Conservation (phyloP, 768 basidiomycete genomes). For the Lactifluus subvellereus region DNA sequence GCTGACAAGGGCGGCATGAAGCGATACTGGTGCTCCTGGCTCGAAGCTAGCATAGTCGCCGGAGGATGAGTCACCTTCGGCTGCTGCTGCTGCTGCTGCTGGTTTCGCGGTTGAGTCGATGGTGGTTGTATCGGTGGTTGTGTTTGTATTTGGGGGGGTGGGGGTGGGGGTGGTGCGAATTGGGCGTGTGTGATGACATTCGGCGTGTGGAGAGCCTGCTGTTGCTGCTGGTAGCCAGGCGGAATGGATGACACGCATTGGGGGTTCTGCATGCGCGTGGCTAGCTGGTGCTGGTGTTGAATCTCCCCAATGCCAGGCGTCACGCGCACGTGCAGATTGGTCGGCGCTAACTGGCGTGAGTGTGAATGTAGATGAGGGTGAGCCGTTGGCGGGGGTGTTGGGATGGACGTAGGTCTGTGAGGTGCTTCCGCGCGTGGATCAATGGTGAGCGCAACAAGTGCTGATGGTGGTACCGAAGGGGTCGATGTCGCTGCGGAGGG, state of each 20-base stretch:
- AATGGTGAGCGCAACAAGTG: neutral
- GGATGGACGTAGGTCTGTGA: neutral
- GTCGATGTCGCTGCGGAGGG: too few species aligned
- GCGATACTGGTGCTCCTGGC: neutral
- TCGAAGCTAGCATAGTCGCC: neutral
- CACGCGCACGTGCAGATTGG: neutral
- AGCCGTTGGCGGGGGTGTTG: neutral
- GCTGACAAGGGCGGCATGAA: neutral
- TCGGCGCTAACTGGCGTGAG: neutral
- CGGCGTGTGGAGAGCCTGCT: slow-evolving; percentile 1
- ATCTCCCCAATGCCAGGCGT: neutral
- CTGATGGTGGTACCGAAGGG: neutral
- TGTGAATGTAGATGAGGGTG: neutral
- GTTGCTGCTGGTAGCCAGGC: neutral
- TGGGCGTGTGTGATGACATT: slow-evolving; percentile 10
- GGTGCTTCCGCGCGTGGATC: neutral
- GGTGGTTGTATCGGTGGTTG: neutral
- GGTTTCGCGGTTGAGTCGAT: neutral
- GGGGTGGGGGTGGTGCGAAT: neutral
- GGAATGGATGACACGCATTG: slow-evolving; percentile 1
- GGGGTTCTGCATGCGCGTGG: slow-evolving; percentile 3
- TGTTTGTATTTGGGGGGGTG: neutral
- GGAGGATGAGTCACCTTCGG: slow-evolving; percentile 12
- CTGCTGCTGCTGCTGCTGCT: neutral
- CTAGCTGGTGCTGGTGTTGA: neutral